Conservation (phyloP, 2,329 filamentous ascomycete genomes). For the Lomentospora prolificans region DNA sequence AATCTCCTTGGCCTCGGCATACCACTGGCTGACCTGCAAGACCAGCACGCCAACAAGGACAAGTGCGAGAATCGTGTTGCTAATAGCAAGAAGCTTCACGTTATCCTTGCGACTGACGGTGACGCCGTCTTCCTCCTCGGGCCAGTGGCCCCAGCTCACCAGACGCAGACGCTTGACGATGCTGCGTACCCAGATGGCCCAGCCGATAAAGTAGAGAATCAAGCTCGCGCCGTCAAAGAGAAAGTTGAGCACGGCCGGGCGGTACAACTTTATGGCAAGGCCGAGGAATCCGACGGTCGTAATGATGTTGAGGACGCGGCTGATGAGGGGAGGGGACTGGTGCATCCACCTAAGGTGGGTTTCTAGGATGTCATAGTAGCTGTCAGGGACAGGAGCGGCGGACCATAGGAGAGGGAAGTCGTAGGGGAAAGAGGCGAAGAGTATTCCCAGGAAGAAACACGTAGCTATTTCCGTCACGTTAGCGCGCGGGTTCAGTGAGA, state of each 20-base stretch:
- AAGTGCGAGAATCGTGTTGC: conserved; percentile 90
- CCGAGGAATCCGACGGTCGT: conserved; percentile 79
- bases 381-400: conserved; percentile 49
- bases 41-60: conserved; percentile 87
- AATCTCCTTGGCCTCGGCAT: conserved; percentile 86
- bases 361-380: conserved; percentile 79
- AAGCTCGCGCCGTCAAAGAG: conserved; percentile 83
- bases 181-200: conserved; percentile 90
- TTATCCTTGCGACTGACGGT: conserved; percentile 78
- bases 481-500: background rate
- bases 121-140: conserved; percentile 41
- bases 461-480: conserved; percentile 44
- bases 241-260: conserved; percentile 85
- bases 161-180: conserved; percentile 90
- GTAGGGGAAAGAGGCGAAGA: conserved; percentile 95
- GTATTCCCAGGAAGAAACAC: conserved; percentile 95
- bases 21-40: conserved; percentile 95
- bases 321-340: conserved; percentile 82
- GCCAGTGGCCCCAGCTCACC: conserved; percentile 52
- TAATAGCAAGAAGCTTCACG: conserved; percentile 81
- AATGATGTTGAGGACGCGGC: conserved; percentile 87
- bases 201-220: conserved; percentile 73
- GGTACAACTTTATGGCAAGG: conserved; percentile 91
- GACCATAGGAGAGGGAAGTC: conserved; percentile 86
- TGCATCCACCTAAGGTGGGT: conserved; percentile 85